Evolutionary conservation across 352 stramenopile genomes (phyloP), one percentile per base, ranked within the genome.

Genomic region (Phytophthora fragariaefolia): DNA sequence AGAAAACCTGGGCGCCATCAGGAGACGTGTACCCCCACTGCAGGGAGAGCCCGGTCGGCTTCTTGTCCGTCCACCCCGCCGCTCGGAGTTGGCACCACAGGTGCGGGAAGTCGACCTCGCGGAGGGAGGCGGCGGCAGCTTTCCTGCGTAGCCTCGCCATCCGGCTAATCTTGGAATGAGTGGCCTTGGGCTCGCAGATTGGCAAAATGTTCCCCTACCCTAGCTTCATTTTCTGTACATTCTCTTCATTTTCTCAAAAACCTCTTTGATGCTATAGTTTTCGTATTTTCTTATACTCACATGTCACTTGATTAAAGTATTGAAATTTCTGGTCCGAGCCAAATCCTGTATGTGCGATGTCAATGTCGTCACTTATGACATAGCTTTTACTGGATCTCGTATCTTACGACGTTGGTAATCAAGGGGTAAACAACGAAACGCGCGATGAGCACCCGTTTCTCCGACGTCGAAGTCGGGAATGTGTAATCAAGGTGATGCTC

Each of bases 271-370:
- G 10, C 47, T 28, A 62, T 68, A 38, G 43, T 43, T 58, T 51
- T 18, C 20, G 36, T 32, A 46, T 45, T 38, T 66, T 34, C 28
- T 12, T 34, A 34, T 12, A 12, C 7, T 10, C 12, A 18, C 22
- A 48, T 47, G 36, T 53, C 6, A 69, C 60, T 69, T 58, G 51
- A 53, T 54, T 63, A 69, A 58, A 69, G 52, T 63, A 63, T 49
- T 22, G 22, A 15, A 62, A 28, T 23, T 62, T 24, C 28, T 13
- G 7, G 2, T 32, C 24, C 20, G 34, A 63, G 23, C 61, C 61
- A 69, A 62, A 58, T 24, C 27, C 58, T 69, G 54, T 55, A 20
- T 43, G 20, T 52, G 40, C n/a, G 28, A 5, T 9, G 30, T 24
- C 28, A 27, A 61, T 61, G 51, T 68, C 59, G 50, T 68, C 61